A percentile compares a stretch with the other conserved stretches of the same genome.
phyloP scores from a whole-genome alignment of 345 rosid species.

The Citrus glauca region DNA sequence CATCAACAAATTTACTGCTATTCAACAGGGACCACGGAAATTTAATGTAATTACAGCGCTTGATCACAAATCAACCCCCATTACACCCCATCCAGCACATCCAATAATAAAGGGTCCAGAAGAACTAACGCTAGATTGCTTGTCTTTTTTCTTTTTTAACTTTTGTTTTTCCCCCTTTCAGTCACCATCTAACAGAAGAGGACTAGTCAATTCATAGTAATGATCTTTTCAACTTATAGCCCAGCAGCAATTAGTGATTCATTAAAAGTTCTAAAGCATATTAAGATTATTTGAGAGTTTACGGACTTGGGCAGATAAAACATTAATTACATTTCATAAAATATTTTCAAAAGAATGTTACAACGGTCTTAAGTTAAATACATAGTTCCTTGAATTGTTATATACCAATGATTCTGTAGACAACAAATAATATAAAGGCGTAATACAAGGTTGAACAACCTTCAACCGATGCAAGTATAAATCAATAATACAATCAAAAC shows the following conservation, averaged over 20 bases:
- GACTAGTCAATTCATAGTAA: not conserved
- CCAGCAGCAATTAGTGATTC: not conserved
- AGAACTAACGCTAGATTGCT: not conserved
- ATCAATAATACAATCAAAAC: slow-evolving; percentile 8
- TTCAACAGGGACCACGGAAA: not conserved
- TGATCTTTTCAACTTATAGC: not conserved
- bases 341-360: not conserved
- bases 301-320: not conserved
- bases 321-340: not conserved
- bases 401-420: not conserved
- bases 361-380: not conserved
- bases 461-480: slow-evolving; percentile 2
- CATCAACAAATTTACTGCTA: not conserved
- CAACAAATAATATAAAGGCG: not conserved
- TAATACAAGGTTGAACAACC: slow-evolving; percentile 5
- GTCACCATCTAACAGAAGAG: not conserved
- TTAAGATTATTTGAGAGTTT: not conserved
- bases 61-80: not conserved
- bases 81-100: not conserved
- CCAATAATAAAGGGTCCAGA: not conserved
- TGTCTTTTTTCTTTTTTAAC: not conserved
- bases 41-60: not conserved
- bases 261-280: not conserved
- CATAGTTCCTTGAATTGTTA: not conserved
- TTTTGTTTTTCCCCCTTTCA: not conserved